Evolutionary conservation across 2,329 filamentous ascomycete genomes (phyloP), one percentile per base, ranked within the genome.

Genomic region (Fusarium metavorans): DNA sequence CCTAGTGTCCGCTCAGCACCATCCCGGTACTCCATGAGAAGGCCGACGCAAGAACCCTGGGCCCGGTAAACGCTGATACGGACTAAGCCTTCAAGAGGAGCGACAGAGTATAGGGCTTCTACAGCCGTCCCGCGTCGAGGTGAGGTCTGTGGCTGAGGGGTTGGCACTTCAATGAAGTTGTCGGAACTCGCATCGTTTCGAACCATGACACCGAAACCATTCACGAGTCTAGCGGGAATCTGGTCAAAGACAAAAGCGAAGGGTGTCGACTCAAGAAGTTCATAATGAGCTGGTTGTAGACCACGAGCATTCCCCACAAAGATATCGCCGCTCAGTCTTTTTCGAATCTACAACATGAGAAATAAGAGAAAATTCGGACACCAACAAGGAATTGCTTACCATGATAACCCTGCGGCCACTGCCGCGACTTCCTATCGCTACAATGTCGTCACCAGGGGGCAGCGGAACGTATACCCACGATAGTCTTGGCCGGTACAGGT

Each of bases 21-120:
- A 16, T 61, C 45, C n/a, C 25, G 11, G 34, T 67, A 67, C 14
- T 41, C 14, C 9, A 69, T n/a, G 7, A 67, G 56, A 14, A 67
- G 39, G 10, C 67, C 67, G 5, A 9, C 8, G 25, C 64, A 67
- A 14, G 20, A 14, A 5, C 35, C 56, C 18, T 1, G 34, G 14
- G 32, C 11, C 8, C 39, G 16, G 20, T 37, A 57, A 37, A 56
- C 23, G 50, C 32, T 23, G 50, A 56, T 6, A 7, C 30, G 52
- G 20, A 35, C 52, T 14, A 56, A 20, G 32, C 6, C 32, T 32
- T 35, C 52, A 7, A 35, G 52, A 56, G 32, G 9, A 35, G 52
- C 52, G 6, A 14, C n/a, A 35, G 52, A 56, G 32, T 35, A 14
- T 34, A 56, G 32, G n/a, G 9, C 6, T 20, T 20, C 27, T 9